Percentiles rank a stretch among this genome's conserved stretches.
These are phyloP conservation scores for Platanus orientalis DNA, from an alignment of 164 flowering plant genomes.

Conservation along the genomic window DNA sequence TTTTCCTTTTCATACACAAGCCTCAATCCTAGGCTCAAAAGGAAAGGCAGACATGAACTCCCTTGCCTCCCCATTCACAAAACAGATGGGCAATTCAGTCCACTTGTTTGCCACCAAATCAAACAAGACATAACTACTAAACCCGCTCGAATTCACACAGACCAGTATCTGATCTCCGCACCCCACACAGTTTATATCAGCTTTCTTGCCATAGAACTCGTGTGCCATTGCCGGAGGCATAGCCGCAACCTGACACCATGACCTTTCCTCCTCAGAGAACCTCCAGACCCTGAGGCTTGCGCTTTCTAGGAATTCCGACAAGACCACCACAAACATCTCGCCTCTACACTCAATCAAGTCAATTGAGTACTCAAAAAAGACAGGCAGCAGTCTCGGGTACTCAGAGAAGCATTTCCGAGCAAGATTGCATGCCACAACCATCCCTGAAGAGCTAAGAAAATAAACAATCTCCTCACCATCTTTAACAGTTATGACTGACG, in stretches of 20 bases:
- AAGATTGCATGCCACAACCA: slow-evolving; percentile 48
- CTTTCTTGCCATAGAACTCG: slow-evolving; percentile 59
- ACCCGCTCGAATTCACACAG: slow-evolving; percentile 42
- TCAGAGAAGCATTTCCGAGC: slow-evolving; percentile 33
- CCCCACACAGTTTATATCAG: slow-evolving; percentile 65
- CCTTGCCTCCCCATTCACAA: slow-evolving; percentile 30
- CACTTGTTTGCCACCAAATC: slow-evolving; percentile 44
- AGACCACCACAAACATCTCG: slow-evolving; percentile 44
- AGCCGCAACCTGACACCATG: slow-evolving; percentile 53
- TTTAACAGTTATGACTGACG: slow-evolving; percentile 39
- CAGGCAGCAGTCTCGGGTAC: slow-evolving; percentile 59
- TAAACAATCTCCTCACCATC: slow-evolving; percentile 41
- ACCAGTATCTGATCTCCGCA: slow-evolving; percentile 42
- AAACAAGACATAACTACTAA: slow-evolving; percentile 36
- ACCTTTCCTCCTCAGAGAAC: slow-evolving; percentile 29
- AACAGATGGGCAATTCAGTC: slow-evolving; percentile 51
- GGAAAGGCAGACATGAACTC: slow-evolving; percentile 66
- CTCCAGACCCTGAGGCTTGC: slow-evolving; percentile 66
- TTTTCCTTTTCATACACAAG: slow-evolving; percentile 37
- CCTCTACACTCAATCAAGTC: slow-evolving; percentile 61
- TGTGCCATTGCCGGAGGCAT: slow-evolving; percentile 73
- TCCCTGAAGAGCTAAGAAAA: slow-evolving; percentile 59
- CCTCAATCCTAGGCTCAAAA: slow-evolving; percentile 76
- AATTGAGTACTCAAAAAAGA: slow-evolving; percentile 56
- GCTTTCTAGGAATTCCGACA: slow-evolving; percentile 57